Evolutionary conservation across 257 asterid genomes (phyloP), one percentile per base, ranked within the genome.

Genomic region (Forsythia suspensa): DNA sequence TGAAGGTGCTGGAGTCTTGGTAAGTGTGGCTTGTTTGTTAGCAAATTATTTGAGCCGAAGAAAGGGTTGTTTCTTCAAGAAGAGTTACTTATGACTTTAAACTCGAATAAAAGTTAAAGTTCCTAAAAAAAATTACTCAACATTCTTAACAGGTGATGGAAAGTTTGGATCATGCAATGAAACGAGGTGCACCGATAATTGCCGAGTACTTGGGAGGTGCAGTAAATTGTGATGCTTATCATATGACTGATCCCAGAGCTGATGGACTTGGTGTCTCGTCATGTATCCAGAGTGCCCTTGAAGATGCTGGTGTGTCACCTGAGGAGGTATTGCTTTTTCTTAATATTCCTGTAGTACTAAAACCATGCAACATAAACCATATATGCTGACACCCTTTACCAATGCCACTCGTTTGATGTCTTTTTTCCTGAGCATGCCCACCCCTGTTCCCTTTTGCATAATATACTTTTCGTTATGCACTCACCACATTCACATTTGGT

Each of bases 171-270:
- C 97, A 94, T 79, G 98, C 98, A n/a, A 87, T 91, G 94, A 92
- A 91, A 83, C 87, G 98, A 70, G 94, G 85, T 80, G 98, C 95
- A 3, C 97, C 97, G 12, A 92, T 94, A 72, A 88, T 94, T 82
- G 98, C 98, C 1, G 98, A 94, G 79, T 94, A 94, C 85, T 81
- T 94, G 85, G 98, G 98, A 72, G 98, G 97, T 68, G 98, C 97
- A 39, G 91, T 94, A 72, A 94, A 90, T 82, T 94, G 98, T 79
- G 98, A 94, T 87, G 98, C 98, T 52, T 77, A 91, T 92, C 98
- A 94, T 82, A 92, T 94, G 98, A 94, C 98, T 20, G 97, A 94
- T 77, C 98, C 98, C 6, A 91, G 98, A 82, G 82, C 97, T 72
- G 98, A 94, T 82, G 98, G 98, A 36, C 98, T 94, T 77, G 97